Evolutionary conservation across 495 filamentous ascomycete species (phyloP).

Genomic region (Platismatia glauca): DNA sequence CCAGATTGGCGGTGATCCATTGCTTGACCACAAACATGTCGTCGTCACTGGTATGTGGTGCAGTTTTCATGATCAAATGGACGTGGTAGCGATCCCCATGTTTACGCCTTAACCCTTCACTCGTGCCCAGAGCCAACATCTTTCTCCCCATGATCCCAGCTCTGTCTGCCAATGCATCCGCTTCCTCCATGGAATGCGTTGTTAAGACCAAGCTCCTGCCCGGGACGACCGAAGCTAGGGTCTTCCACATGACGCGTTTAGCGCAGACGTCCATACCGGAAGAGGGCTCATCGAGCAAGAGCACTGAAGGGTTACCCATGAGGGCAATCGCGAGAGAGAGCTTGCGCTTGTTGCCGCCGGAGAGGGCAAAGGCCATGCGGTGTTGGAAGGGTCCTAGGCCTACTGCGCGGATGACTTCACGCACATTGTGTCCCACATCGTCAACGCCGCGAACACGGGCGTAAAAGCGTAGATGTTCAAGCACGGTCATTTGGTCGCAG

Average conservation of each 20-base stretch:
- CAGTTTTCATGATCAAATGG: constrained; percentile 58
- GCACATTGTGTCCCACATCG: constrained; percentile 43
- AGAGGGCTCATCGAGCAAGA: constrained; percentile 43
- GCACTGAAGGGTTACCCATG: constrained; percentile 41
- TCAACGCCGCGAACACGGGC: constrained; percentile 45
- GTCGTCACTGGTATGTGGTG: constrained; percentile 56
- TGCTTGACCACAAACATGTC: constrained; percentile 53
- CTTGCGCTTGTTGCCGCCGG: constrained; percentile 49
- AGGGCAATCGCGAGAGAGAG: constrained; percentile 41
- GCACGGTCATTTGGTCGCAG: constrained; percentile 49
- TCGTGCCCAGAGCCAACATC: constrained; percentile 37
- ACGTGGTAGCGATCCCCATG: constrained; percentile 37
- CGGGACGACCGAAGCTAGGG: constrained; percentile 31
- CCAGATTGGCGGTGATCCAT: constrained; percentile 53
- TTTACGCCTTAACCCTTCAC: constrained; percentile 31
- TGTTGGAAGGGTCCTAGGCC: constrained; percentile 32
- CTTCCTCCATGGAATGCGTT: constrained; percentile 41
- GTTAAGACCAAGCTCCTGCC: constrained; percentile 37
- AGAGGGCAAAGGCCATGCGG: constrained; percentile 39
- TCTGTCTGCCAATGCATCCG: constrained; percentile 35
- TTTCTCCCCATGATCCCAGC: constrained; percentile 38
- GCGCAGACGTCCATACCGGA: constrained; percentile 44
- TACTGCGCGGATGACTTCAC: constrained; percentile 37
- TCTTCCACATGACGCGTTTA: constrained; percentile 43
- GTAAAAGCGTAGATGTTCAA: constrained; percentile 50